Conservation (phyloP, 2,329 filamentous ascomycete species). For the Amphichorda felina region DNA sequence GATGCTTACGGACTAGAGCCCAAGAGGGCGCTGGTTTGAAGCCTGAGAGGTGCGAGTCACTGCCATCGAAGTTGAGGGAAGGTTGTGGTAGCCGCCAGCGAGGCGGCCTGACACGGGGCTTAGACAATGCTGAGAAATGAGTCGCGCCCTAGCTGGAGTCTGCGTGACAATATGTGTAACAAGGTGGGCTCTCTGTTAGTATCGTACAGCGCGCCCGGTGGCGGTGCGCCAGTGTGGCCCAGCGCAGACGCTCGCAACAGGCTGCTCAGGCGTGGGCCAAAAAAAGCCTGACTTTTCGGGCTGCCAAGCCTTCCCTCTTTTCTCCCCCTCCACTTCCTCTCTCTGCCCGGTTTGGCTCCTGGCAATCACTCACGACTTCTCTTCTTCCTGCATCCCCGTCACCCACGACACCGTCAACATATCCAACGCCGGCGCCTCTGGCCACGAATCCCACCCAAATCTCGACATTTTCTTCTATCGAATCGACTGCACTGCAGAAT, state of each 20-base stretch:
- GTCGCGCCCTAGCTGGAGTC: no score
- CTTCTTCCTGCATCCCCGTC: neutral
- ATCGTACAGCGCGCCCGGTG: no score
- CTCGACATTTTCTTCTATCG: neutral
- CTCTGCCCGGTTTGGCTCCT: neutral
- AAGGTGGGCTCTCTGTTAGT: no score
- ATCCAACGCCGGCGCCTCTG: neutral
- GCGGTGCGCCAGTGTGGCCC: no score
- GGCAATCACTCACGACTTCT: constrained; percentile 1
- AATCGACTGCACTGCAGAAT: neutral
- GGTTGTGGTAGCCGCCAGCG: no score
- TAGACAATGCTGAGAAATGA: constrained; percentile 5
- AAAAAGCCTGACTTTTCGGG: no score
- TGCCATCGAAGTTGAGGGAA: constrained; percentile 2
- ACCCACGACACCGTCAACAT: neutral
- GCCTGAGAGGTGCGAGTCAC: no score
- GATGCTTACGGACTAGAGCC: no score
- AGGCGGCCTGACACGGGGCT: neutral
- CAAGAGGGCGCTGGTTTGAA: no score
- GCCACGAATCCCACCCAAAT: neutral
- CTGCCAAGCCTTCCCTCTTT: neutral
- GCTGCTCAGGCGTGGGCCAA: no score
- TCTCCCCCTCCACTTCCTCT: neutral
- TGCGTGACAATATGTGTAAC: no score
- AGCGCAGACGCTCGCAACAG: no score